phyloP scores from a whole-genome alignment of 2,329 filamentous ascomycete species.

The Sporothrix phasma region DNA sequence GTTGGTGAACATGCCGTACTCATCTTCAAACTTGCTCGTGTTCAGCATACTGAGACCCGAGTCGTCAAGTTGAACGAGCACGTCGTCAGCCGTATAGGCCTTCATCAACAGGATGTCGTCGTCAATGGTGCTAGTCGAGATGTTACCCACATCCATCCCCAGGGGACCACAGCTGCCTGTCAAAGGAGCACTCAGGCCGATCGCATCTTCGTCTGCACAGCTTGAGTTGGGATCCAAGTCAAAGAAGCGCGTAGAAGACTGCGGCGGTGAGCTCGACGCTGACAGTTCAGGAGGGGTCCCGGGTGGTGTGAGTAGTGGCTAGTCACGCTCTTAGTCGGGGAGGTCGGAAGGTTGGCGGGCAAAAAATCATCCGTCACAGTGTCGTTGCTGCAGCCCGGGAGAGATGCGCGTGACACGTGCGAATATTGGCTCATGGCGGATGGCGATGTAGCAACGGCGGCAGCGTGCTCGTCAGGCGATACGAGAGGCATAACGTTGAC shows the following conservation, averaged over 20 bases:
- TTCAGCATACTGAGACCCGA: slow-evolving; percentile 38
- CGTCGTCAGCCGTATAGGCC: slow-evolving; percentile 34
- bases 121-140: slow-evolving; percentile 24
- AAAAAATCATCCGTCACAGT: slow-evolving; percentile 16
- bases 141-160: slow-evolving; percentile 29
- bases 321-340: slow-evolving; percentile 40
- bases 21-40: slow-evolving; percentile 46
- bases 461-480: slow-evolving; percentile 22
- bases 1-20: slow-evolving; percentile 44
- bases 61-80: slow-evolving; percentile 35
- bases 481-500: slow-evolving; percentile 22
- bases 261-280: slow-evolving; percentile 48
- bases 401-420: slow-evolving; percentile 38
- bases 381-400: slow-evolving; percentile 9
- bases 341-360: slow-evolving; percentile 25
- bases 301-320: slow-evolving; percentile 38
- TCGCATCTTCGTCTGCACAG: slow-evolving; percentile 22
- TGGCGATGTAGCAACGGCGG: slow-evolving; percentile 31
- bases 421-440: slow-evolving; percentile 37
- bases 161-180: slow-evolving; percentile 19
- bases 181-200: slow-evolving; percentile 26
- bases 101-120: slow-evolving; percentile 38
- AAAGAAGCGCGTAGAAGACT: slow-evolving; percentile 34
- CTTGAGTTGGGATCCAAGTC: slow-evolving; percentile 35
- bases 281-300: slow-evolving; percentile 49